These are phyloP conservation scores for Saccharum spontaneum DNA, from an alignment of 176 grass and related monocot species.

Conservation along the genomic window DNA sequence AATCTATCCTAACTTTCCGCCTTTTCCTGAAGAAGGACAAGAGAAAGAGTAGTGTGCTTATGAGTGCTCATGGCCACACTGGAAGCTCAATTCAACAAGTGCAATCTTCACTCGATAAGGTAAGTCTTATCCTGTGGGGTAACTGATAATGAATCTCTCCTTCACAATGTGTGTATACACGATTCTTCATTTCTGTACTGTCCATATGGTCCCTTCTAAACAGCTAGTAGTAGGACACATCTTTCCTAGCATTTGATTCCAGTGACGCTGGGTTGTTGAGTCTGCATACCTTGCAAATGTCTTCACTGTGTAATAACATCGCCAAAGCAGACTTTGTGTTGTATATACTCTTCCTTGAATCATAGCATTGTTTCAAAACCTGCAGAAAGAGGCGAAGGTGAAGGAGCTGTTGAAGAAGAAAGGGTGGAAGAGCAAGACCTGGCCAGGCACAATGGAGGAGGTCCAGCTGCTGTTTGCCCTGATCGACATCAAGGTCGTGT, in stretches of 20 bases:
- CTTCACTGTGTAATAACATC: background rate
- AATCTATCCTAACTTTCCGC: slow-evolving; percentile 88
- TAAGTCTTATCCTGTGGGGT: slow-evolving; percentile 10
- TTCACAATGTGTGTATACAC: background rate
- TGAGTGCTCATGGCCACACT: slow-evolving; percentile 51
- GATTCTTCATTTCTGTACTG: background rate
- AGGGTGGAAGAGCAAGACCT: slow-evolving; percentile 75
- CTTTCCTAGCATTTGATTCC: background rate
- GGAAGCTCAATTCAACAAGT: slow-evolving; percentile 88
- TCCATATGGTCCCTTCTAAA: background rate
- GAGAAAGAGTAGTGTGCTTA: slow-evolving; percentile 62
- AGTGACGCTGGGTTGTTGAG: background rate
- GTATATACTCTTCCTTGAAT: background rate
- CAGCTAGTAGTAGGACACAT: background rate
- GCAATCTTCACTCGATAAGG: slow-evolving; percentile 89
- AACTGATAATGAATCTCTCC: background rate
- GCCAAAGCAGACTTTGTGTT: background rate
- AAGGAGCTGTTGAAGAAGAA: slow-evolving; percentile 94
- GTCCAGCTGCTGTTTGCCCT: slow-evolving; percentile 83
- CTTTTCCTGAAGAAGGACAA: slow-evolving; percentile 93
- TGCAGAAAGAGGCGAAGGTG: slow-evolving; percentile 88
- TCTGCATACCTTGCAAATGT: background rate
- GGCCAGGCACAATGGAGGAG: slow-evolving; percentile 71
- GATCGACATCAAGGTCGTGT: slow-evolving; percentile 91
- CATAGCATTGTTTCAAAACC: background rate